phyloP scores from a whole-genome alignment of 768 basidiomycete species.

The Collybia sp. region DNA sequence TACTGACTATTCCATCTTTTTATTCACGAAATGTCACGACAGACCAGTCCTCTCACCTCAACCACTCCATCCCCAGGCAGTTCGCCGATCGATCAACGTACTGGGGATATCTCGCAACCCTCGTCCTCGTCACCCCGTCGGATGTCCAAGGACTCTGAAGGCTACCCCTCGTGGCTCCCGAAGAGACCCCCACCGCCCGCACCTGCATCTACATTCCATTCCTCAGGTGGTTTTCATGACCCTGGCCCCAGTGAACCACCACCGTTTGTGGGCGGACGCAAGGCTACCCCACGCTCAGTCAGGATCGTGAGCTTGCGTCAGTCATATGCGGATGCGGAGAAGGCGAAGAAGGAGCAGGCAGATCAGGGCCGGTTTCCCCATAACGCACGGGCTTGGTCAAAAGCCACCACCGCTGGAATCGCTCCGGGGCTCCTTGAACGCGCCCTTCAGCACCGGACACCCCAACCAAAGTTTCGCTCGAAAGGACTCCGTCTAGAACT shows the following conservation, averaged over 20 bases:
- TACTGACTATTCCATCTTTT: conserved; percentile 13
- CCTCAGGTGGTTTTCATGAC: conserved; percentile 39
- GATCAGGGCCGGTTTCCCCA: conserved; percentile 44
- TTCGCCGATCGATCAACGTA: conserved; percentile 5
- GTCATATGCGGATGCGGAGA: conserved; percentile 32
- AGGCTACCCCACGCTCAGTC: conserved; percentile 75
- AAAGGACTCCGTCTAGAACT: conserved; percentile 65
- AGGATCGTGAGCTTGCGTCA: conserved; percentile 74
- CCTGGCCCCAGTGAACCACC: conserved; percentile 23
- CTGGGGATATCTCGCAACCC: conserved; percentile 17
- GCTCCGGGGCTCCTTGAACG: conserved; percentile 37
- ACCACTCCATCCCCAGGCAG: conserved; percentile 11
- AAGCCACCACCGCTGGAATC: conserved; percentile 41
- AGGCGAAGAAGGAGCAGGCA: conserved; percentile 40
- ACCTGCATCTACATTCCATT: conserved; percentile 67
- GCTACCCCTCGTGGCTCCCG: conserved; percentile 85
- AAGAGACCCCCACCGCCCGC: conserved; percentile 71
- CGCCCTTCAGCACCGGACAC: conserved; percentile 26
- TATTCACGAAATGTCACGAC: conserved; percentile 4
- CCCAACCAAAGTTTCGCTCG: conserved; percentile 63
- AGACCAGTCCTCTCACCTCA: conserved; percentile 4
- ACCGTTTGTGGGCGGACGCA: conserved; percentile 56
- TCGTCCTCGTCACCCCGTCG: conserved; percentile 26
- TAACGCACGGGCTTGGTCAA: conserved; percentile 52
- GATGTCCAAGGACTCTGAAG: conserved; percentile 48